phyloP scores from a whole-genome alignment of 2,329 filamentous ascomycete species.

The Bertia moriformis region DNA sequence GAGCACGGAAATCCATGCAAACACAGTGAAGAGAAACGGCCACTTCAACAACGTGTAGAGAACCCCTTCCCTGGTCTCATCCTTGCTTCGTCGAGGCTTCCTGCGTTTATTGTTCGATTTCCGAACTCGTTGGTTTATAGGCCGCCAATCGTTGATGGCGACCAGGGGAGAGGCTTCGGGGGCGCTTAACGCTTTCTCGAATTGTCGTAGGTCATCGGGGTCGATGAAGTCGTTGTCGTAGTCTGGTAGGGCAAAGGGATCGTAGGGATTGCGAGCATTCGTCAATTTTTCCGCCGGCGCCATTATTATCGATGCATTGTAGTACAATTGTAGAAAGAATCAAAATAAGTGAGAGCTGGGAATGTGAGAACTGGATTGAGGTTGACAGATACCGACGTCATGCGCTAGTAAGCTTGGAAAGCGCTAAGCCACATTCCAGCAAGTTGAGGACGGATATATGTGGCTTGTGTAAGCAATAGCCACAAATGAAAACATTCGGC shows the following conservation, averaged over 20 bases:
- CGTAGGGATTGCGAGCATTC: slow-evolving; percentile 42
- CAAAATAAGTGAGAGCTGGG: too few relatives aligned
- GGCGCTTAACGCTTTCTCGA: slow-evolving; percentile 67
- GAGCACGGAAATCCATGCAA: slow-evolving; percentile 66
- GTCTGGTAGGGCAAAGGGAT: slow-evolving; percentile 62
- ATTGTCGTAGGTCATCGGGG: slow-evolving; percentile 59
- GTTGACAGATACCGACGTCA: too few relatives aligned
- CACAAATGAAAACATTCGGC: too few relatives aligned
- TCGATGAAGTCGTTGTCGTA: slow-evolving; percentile 63
- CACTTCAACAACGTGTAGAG: slow-evolving; percentile 82
- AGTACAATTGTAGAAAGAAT: too few relatives aligned
- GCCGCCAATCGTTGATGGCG: slow-evolving; percentile 23
- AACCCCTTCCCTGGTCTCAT: slow-evolving; percentile 89
- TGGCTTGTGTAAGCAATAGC: too few relatives aligned
- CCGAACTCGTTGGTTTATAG: slow-evolving; percentile 19
- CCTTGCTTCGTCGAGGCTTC: slow-evolving; percentile 46
- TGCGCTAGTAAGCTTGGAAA: too few relatives aligned
- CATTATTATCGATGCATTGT: background rate
- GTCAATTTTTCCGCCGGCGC: background rate
- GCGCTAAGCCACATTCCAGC: too few relatives aligned
- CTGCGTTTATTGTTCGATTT: slow-evolving; percentile 15
- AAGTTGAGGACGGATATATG: too few relatives aligned
- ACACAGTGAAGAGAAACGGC: slow-evolving; percentile 70
- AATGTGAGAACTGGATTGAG: too few relatives aligned
- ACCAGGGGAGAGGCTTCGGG: slow-evolving; percentile 46